Evolutionary conservation across 139 green algal species (phyloP), one percentile per base, ranked within the genome.

Genomic region (Edaphochlamys debaryana): DNA sequence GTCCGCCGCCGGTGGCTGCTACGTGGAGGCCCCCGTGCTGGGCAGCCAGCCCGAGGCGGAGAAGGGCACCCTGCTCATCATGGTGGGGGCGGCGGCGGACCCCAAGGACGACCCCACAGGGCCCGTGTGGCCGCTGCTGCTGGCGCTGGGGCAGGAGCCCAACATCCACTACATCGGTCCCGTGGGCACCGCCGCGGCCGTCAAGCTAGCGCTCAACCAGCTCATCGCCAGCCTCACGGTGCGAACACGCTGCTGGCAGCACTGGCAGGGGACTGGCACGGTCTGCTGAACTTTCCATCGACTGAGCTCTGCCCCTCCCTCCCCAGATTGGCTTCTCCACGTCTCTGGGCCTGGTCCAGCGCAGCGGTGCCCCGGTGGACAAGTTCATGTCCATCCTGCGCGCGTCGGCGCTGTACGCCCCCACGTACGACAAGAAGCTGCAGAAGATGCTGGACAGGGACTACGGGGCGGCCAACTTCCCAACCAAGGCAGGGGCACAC

Each of bases 371-470:
- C 5, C 62, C 63, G 0, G 76, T 82, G 42, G 76, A 82, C 41
- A 66, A 52, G 34, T 82, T 82, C 76, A 82, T 82, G 76, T 37
- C 13, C 62, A 73, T 82, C 41, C 60, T 82, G 41, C 76, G 76
- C 22, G 76, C 76, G 42, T 74, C 63, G 20, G 76, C 76, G 41
- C 63, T 82, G 40, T 82, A 82, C 76, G 76, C 76, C 8, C 76
- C 76, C 76, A 82, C 76, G 8, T 82, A 82, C 42, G 76, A 82
- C 76, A 82, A 82, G 63, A 82, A 82, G 63, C 63, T 82, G 60
- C 62, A 73, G 32, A 82, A 82, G 76, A 82, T 82, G 76, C 62
- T 82, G 42, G 76, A 82, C 76, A 32, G 76, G 20, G 76, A 82
- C 64, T 82, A 82, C 42, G 76, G 76, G 5, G 76, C 41, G 0